Base-by-base conservation (phyloP, 164 flowering plant species). In the Macadamia tetraphylla region DNA sequence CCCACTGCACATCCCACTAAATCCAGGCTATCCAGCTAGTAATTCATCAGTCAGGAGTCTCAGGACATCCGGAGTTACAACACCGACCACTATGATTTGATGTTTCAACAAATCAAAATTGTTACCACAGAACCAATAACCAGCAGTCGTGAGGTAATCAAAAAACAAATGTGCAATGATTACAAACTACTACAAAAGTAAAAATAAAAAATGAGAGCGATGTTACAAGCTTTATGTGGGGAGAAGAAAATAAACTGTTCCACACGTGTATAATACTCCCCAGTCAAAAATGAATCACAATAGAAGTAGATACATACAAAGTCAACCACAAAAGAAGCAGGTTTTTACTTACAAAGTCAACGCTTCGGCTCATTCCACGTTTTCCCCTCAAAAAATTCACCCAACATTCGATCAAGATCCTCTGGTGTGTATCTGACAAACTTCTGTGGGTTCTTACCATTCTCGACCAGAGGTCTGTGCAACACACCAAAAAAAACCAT, bases 361-460 rank as follows among this genome's bases (percentile, higher is more conserved):
- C 93, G 81, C 83, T 78, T 89, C 6, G 57, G 89, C 59, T 91
- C 98, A 63, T 67, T 80, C 86, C 81, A 85, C 30, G 84, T 86
- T 77, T 88, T 94, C 23, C 96, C 97, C 66, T 92, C 98, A 59
- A 94, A 94, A 67, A 94, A 92, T 72, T 94, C 96, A 58, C 82
- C 83, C 65, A 94, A 77, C 94, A 94, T 90, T 14, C 86, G 84
- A 52, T 92, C 98, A 67, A 94, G 85, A 78, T 90, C 95, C 74
- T 92, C 98, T 2, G 94, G 85, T 0, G 73, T 64, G 73, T 80
- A 92, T 73, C 84, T 84, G 62, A 92, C 83, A 80, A 92, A 94
- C 83, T 92, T 94, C 60, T 70, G 78, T 17, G 98, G 95, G 70
- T 86, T 88, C 76, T 90, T 91, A 17, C 98, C 97, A 71, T 67